Evolutionary conservation across 129 eudicot species (phyloP).

Genomic region (Heracleum sosnowskyi): DNA sequence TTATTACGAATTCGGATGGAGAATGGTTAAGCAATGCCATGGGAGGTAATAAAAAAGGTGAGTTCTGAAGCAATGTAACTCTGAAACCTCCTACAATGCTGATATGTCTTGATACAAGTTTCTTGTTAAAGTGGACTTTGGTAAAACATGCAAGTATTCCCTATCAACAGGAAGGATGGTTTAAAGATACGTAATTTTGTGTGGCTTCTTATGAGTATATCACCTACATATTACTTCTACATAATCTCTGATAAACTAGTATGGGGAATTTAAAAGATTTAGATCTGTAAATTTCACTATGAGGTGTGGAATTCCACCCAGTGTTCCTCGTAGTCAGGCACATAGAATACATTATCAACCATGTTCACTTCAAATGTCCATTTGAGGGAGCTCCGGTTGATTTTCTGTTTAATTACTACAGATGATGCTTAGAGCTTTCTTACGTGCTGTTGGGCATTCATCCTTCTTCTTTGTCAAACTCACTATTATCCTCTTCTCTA

Average conservation of each 20-base stretch:
- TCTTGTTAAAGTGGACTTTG: not conserved
- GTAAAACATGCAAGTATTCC: not conserved
- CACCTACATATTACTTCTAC: too few species aligned
- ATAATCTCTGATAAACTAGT: too few species aligned
- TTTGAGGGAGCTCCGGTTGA: not conserved
- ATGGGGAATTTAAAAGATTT: not conserved
- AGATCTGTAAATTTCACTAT: not conserved
- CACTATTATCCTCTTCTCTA: not conserved
- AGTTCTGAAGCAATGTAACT: slow-evolving; percentile 1
- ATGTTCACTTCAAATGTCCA: too few species aligned
- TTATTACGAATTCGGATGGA: slow-evolving; percentile 57
- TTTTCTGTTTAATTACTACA: too few species aligned
- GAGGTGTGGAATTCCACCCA: not conserved
- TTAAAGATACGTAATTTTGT: not conserved
- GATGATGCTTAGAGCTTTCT: not conserved
- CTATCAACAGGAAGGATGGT: not conserved
- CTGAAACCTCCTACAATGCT: not conserved
- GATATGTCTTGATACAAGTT: not conserved
- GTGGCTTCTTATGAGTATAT: too few species aligned
- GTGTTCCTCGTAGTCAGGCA: not conserved
- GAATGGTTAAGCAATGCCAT: slow-evolving; percentile 41
- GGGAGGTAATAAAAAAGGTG: slow-evolving; percentile 49
- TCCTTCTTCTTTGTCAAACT: not conserved
- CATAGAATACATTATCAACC: not conserved
- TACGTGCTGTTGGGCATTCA: not conserved